A percentile compares a stretch with the other conserved stretches of the same genome.
Evolutionary conservation across 148 eudicot species (phyloP).

Genomic region (Euryodendron excelsum): DNA sequence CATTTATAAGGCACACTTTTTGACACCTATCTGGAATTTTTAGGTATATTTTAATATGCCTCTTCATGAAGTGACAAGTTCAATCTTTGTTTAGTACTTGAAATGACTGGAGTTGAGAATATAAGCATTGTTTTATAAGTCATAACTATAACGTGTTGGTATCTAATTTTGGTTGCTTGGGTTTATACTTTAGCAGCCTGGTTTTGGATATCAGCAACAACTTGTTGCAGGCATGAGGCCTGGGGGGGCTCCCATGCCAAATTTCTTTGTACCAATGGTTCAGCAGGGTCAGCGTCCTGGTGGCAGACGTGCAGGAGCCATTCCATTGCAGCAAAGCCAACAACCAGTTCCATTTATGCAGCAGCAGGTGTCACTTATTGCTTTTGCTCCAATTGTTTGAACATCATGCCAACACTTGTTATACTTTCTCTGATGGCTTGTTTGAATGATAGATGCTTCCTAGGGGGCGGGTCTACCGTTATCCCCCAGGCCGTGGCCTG

Average conservation of each 20-base stretch:
- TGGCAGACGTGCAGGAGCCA: conserved; percentile 57
- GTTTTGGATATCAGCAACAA: conserved; percentile 83
- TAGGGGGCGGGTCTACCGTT: conserved; percentile 58
- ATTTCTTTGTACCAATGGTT: conserved; percentile 69
- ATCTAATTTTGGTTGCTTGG: too few relatives aligned
- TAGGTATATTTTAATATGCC: background rate
- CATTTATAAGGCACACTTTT: too few relatives aligned
- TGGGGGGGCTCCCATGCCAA: conserved; percentile 66
- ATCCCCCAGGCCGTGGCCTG: conserved; percentile 55
- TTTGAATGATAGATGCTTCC: conserved; percentile 52
- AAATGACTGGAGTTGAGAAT: too few relatives aligned
- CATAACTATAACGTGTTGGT: too few relatives aligned
- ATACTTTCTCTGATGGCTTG: background rate
- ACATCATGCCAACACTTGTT: background rate
- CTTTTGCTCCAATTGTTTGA: background rate
- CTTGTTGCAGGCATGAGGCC: conserved; percentile 78
- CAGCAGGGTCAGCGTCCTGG: conserved; percentile 69
- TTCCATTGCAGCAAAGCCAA: conserved; percentile 58
- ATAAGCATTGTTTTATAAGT: too few relatives aligned
- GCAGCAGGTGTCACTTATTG: conserved; percentile 53
- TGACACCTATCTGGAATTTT: background rate
- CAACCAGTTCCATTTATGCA: conserved; percentile 69
- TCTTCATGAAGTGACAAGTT: background rate
- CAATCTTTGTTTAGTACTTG: background rate
- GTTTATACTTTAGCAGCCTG: conserved; percentile 35